Base-by-base conservation (phyloP, 2,329 filamentous ascomycete genomes). In the Fusarium incarnatum region DNA sequence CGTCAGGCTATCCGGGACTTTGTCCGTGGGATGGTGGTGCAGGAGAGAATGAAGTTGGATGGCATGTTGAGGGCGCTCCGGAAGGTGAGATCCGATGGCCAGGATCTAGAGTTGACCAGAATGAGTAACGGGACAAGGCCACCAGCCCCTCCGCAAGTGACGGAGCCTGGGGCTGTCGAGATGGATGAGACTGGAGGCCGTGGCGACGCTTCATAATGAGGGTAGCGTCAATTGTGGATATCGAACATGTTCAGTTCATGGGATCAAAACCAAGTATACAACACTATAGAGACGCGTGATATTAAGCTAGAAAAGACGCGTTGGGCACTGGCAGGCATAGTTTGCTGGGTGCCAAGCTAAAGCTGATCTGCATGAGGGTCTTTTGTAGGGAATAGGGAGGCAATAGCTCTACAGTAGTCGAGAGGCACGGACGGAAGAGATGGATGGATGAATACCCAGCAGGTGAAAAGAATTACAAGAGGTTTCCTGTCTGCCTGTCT, bases 21-120 rank as follows among this genome's bases (percentile, higher is more conserved):
- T 73, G 95, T 92, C 20, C 87, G 85, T 75, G 88, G 89, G 32
- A 94, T 94, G 87, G 84, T 98, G 27, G 88, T 97, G 6, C 86
- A 88, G 56, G 96, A 99, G 81, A 88, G 87, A 70, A 92, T 92
- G 77, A 87, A 92, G 71, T 82, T 97, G 69, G 93, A 94, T 72
- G 90, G 92, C 22, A 91, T 99, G 85, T 88, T 87, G 81, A 86
- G 95, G 69, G 94, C 94, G 11, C 80, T 98, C 72, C 87, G 94
- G 69, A 89, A 86, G 71, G 80, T 92, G 42, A 82, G 79, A 66
- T 56, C 66, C 52, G 70, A 53, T 42, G 61, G 44, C 60, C 58
- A 62, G 18, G 64, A 28, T 44, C 55, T 37, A 55, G 57, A 54
- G 57, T 56, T 16, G 66, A 48, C 53, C 20, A 48, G 20, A 45